Base-by-base conservation (phyloP, 495 filamentous ascomycete genomes). In the Aeminium ludgeri region DNA sequence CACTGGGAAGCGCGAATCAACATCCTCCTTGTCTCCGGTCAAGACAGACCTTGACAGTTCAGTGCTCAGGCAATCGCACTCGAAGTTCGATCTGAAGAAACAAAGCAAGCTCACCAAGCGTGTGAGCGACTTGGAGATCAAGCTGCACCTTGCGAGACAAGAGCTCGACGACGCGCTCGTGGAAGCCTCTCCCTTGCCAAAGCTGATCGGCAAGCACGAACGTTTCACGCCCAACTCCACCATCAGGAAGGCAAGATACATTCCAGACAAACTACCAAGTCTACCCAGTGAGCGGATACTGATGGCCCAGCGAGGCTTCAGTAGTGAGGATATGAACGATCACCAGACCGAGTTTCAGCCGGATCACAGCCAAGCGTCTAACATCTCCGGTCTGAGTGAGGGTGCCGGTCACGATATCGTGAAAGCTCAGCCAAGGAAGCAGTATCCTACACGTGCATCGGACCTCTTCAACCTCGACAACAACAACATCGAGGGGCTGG, bases 91-190 rank as follows among this genome's bases (percentile, higher is more conserved):
- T 40, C 54, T 80, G 5, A 61, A 65, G 18, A 70, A 69, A 45
- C 73, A 78, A 45, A 63, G 67, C 28, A 79, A 73, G 51, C 59
- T 82, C 20, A 58, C 67, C 38, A 76, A 77, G 60, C 65, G 67
- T 30, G 74, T 80, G 36, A 79, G 73, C 52, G 67, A 80, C 50
- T 63, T 80, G 1, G 76, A 82, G 48, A 55, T 61, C 19, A 78
- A 80, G 54, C 61, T 80, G 2, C 58, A 70, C 10, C 56, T 58
- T 25, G 73, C 74, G 3, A 67, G 74, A 12, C 65, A 64, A 15
- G 67, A 82, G 50, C 63, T 80, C n/a, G 57, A 63, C 34, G 57
- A 65, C 2, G 59, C 67, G 10, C 49, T 66, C 11, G 61, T 60
- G 28, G 63, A 65, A 31, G 65, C 66, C 12, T 54, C 60, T 29